Conservation (phyloP, 192 early-diverging fungal species). For the Entomortierella lignicola region DNA sequence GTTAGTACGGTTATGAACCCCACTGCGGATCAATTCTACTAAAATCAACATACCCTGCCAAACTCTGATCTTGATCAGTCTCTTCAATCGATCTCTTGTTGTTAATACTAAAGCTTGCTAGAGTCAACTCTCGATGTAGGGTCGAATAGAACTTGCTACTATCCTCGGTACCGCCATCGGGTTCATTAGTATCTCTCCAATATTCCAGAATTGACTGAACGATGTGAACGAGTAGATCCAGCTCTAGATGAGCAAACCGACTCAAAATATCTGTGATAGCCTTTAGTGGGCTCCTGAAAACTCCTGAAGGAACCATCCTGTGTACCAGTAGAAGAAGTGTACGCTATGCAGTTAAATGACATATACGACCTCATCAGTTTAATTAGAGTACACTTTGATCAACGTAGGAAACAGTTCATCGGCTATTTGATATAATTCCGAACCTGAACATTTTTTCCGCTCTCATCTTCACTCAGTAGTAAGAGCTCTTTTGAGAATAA, state of each 20-base stretch:
- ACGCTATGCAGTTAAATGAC: not conserved
- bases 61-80: constrained; percentile 5
- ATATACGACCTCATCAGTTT: not conserved
- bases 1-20: too few species aligned
- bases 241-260: constrained; percentile 24
- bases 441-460: constrained; percentile 30
- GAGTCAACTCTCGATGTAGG: not conserved
- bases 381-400: not conserved
- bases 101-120: not conserved
- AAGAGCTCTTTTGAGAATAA: constrained; percentile 15
- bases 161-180: not conserved
- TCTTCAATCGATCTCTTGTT: constrained; percentile 20
- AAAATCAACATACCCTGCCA: not conserved
- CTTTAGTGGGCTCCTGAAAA: constrained; percentile 10
- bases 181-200: not conserved
- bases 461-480: constrained; percentile 19
- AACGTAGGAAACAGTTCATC: not conserved
- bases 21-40: not conserved
- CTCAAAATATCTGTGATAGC: constrained; percentile 12
- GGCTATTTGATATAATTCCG: not conserved
- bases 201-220: constrained; percentile 7
- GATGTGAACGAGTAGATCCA: constrained; percentile 2
- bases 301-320: not conserved
- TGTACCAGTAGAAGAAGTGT: constrained; percentile 2
- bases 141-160: not conserved